A percentile compares a stretch with the other conserved stretches of the same genome.
phyloP scores from a whole-genome alignment of 257 asterid genomes.

The Oldenlandia corymbosa region DNA sequence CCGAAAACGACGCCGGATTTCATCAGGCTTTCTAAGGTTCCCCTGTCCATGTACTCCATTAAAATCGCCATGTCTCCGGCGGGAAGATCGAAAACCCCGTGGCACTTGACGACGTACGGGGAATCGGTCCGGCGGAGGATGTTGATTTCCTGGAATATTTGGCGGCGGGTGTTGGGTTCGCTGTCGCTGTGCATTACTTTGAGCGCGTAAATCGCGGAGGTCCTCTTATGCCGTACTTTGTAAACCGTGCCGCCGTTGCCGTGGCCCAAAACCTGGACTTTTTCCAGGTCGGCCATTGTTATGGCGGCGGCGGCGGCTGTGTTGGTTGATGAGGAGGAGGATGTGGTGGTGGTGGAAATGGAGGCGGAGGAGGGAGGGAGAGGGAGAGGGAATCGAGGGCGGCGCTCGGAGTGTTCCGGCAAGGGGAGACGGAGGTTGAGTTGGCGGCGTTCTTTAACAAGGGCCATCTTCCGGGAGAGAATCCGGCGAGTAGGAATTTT shows the following conservation, averaged over 20 bases:
- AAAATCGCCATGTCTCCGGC: conserved; percentile 79
- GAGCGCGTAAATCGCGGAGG: conserved; percentile 50
- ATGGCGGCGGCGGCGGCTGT: conserved; percentile 17
- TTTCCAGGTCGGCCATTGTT: conserved; percentile 60
- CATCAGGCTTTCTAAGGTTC: conserved; percentile 58
- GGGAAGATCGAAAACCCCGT: conserved; percentile 59
- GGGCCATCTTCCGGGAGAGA: no score
- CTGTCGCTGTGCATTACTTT: conserved; percentile 75
- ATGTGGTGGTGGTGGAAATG: conserved; percentile 18
- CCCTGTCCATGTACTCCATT: conserved; percentile 80
- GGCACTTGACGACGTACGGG: conserved; percentile 66
- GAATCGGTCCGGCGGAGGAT: conserved; percentile 87
- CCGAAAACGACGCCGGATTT: conserved; percentile 35
- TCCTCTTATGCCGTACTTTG: conserved; percentile 69
- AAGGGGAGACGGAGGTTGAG: conserved; percentile 74
- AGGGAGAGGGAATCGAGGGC: conserved; percentile 66
- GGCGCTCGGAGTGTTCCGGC: conserved; percentile 61
- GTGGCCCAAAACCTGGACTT: conserved; percentile 74
- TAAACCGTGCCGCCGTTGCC: conserved; percentile 90
- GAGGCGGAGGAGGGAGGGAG: conserved; percentile 37
- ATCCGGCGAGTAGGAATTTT: no score
- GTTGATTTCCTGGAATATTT: conserved; percentile 68
- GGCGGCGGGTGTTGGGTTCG: conserved; percentile 74
- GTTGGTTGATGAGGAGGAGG: no score
- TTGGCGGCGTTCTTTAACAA: conserved; percentile 76